Percentiles rank a stretch among this genome's conserved stretches.
Conservation (phyloP, 495 filamentous ascomycete species). For the Thozetella sp. region DNA sequence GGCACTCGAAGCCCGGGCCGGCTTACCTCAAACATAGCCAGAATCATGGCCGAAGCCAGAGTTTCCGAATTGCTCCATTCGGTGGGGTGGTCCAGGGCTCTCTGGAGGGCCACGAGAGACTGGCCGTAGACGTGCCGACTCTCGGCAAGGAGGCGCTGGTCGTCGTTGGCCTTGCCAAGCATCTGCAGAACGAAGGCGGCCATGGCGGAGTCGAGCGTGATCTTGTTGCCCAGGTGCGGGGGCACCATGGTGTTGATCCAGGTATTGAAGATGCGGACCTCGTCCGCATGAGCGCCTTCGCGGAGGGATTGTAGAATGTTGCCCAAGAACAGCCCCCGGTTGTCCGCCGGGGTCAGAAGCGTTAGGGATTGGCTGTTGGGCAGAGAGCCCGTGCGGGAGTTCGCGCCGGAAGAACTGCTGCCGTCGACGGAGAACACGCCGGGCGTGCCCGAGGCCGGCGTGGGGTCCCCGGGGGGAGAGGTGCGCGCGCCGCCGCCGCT, state of each 20-base stretch:
- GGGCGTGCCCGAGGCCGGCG: too few relatives aligned
- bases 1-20: background rate
- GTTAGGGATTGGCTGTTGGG: background rate
- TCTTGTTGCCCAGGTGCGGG: constrained; percentile 10
- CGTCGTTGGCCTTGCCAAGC: constrained; percentile 8
- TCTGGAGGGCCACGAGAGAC: constrained; percentile 15
- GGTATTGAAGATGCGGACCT: constrained; percentile 8
- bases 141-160: constrained; percentile 6
- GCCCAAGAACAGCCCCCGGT: constrained; percentile 11
- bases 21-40: constrained; percentile 17
- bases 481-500: too few relatives aligned
- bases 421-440: too few relatives aligned
- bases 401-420: background rate
- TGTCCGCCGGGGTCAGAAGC: background rate
- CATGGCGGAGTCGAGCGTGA: constrained; percentile 14
- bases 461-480: too few relatives aligned
- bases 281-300: background rate
- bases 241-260: constrained; percentile 13
- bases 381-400: background rate
- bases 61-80: constrained; percentile 19
- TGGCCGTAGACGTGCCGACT: constrained; percentile 17
- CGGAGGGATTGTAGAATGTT: constrained; percentile 13
- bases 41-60: constrained; percentile 13
- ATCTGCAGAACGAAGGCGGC: constrained; percentile 15
- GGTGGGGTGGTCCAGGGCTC: constrained; percentile 11